These are phyloP conservation scores for Bruguiera parviflora DNA, from an alignment of 345 rosid genomes.

Conservation along the genomic window DNA sequence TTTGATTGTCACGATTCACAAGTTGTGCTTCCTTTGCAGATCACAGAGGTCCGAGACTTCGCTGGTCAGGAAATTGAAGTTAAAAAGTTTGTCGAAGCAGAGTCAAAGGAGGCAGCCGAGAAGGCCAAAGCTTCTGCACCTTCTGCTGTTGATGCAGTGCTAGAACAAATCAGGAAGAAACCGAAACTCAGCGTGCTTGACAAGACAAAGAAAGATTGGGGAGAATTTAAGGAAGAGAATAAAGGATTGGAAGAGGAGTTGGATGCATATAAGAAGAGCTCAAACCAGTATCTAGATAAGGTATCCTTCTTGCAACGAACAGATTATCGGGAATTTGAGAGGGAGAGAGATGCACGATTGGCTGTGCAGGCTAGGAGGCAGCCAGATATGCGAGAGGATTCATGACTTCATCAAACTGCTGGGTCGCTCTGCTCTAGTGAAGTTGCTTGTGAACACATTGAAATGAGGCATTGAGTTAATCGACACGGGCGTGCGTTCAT, in stretches of 20 bases:
- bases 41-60: conserved; percentile 75
- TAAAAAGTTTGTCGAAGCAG: conserved; percentile 66
- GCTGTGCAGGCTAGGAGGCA: conserved; percentile 67
- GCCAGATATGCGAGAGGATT: conserved; percentile 54
- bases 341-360: conserved; percentile 92
- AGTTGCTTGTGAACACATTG: conserved; percentile 4
- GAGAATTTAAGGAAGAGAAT: conserved; percentile 90
- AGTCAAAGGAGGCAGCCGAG: conserved; percentile 78
- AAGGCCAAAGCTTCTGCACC: conserved; percentile 46
- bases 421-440: background rate
- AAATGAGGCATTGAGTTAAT: background rate
- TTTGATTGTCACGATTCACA: background rate
- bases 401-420: conserved; percentile 16
- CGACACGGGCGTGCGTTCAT: background rate
- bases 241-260: conserved; percentile 76
- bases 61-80: conserved; percentile 79
- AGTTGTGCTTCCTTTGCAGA: conserved; percentile 34
- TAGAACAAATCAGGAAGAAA: conserved; percentile 88
- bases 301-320: conserved; percentile 78
- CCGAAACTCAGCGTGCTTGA: conserved; percentile 88
- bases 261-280: conserved; percentile 92
- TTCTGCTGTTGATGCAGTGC: conserved; percentile 82
- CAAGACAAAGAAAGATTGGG: conserved; percentile 95
- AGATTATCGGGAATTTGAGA: conserved; percentile 84
- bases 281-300: conserved; percentile 80